Evolutionary conservation across 208 protist genomes (phyloP).

Genomic region (Acanthamoeba culbertsoni): DNA sequence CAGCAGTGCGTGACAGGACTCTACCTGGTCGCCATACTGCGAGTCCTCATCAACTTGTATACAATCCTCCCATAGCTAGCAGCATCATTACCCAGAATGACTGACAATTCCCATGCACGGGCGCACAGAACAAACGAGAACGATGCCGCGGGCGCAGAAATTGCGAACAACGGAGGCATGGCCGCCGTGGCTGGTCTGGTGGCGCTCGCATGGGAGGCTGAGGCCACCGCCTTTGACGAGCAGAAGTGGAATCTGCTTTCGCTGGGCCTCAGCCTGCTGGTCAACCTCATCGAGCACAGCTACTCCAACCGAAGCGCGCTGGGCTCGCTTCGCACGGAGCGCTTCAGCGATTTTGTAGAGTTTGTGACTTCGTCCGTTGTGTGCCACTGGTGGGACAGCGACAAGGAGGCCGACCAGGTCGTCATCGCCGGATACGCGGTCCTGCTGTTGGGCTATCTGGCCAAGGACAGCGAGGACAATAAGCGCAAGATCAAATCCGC

Average conservation of each 20-base stretch:
- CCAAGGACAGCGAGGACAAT: not conserved
- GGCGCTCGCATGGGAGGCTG: not conserved
- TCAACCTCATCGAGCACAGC: constrained; percentile 8
- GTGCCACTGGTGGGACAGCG: not conserved
- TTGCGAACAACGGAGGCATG: not conserved
- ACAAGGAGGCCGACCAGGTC: not conserved
- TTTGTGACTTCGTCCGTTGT: not conserved
- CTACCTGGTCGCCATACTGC: not conserved
- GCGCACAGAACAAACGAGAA: not conserved
- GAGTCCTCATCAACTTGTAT: constrained; percentile 5
- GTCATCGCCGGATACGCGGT: not conserved
- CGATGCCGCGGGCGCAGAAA: not conserved
- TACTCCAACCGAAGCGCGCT: not conserved
- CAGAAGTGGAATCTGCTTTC: constrained; percentile 15
- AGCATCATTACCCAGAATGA: not conserved
- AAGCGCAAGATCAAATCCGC: not conserved
- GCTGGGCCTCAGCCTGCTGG: not conserved
- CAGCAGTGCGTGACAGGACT: not conserved
- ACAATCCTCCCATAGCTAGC: not conserved
- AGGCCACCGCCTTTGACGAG: not conserved
- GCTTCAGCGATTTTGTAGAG: not conserved
- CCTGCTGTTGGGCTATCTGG: not conserved
- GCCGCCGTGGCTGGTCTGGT: not conserved
- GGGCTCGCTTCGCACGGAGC: not conserved
- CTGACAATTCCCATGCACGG: not conserved